Base-by-base conservation (phyloP, 2,329 filamentous ascomycete genomes). In the Monosporascus sp. region DNA sequence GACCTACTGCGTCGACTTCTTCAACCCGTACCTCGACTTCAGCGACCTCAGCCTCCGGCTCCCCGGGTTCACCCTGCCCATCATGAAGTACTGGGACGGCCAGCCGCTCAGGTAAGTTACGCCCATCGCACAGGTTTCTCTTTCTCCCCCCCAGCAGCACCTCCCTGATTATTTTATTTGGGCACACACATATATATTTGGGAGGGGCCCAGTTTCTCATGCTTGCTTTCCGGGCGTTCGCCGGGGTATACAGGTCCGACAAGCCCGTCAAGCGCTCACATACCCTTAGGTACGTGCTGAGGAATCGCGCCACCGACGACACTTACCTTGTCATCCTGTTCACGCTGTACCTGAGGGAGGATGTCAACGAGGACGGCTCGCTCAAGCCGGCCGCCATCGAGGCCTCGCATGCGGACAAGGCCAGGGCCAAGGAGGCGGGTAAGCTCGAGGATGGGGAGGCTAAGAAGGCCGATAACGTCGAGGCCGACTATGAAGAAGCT, bases 21-120 rank as follows among this genome's bases (percentile, higher is more conserved):
- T 87, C 71, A 97, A 97, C 68, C 88, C 89, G 2, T 97, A 96
- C 71, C 72, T 99, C 46, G 90, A 96, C 70, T 97, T 97, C 68
- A 67, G 69, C 70, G 85, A 87, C 60, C 86, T 93, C 63, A 78
- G 87, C 27, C 72, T 94, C 22, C 78, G 82, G 50, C 66, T 94
- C 31, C 89, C 89, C 0, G 87, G 88, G 0, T 89, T 91, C 61
- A 82, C 82, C 11, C 71, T 91, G 20, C 83, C 84, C 1, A 86
- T 93, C 50, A 83, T 91, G 68, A 84, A 80, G 62, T 90, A 90
- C 66, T 91, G 88, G 87, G 88, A 92, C 62, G 88, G 88, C 0
- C 87, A 92, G 72, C 82, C 83, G 14, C 72, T 90, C 48, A 79
- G 88, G 87, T 92, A 77, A 74, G 81, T 70, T 51, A 9, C 11